Evolutionary conservation across 306 rosid genomes (phyloP).

Genomic region (Trifolium repens): DNA sequence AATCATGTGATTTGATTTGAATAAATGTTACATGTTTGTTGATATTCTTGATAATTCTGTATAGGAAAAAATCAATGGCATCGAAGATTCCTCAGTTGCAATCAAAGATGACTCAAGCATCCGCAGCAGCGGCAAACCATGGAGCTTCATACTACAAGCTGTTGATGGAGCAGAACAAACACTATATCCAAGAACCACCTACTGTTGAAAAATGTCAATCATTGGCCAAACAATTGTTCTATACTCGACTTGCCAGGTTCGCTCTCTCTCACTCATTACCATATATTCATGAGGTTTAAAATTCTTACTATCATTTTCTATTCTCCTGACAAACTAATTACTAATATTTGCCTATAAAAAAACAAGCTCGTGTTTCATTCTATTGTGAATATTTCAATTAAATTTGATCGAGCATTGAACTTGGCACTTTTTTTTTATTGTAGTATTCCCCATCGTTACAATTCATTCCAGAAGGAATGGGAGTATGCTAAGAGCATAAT

Average conservation of each 20-base stretch:
- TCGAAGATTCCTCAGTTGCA: constrained; percentile 52
- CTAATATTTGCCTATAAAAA: too few species aligned
- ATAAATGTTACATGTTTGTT: neutral
- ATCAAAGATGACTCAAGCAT: constrained; percentile 50
- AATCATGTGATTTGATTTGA: neutral
- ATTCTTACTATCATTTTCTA: too few species aligned
- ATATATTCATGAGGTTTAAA: too few species aligned
- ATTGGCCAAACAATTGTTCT: constrained; percentile 60
- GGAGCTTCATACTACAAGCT: constrained; percentile 52
- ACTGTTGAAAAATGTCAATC: constrained; percentile 58
- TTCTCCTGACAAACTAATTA: too few species aligned
- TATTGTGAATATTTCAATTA: neutral
- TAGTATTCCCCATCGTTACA: constrained; percentile 56
- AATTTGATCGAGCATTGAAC: neutral
- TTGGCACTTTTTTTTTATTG: neutral
- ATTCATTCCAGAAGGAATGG: constrained; percentile 54
- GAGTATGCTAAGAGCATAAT: constrained; percentile 38
- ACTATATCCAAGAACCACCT: constrained; percentile 62
- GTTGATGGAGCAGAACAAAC: constrained; percentile 55
- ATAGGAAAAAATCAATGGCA: constrained; percentile 49
- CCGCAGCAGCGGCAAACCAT: constrained; percentile 39
- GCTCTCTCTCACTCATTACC: too few species aligned
- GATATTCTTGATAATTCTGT: constrained; percentile 13
- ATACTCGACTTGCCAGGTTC: constrained; percentile 71
- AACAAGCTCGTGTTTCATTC: neutral